These are phyloP conservation scores for Salix koriyanagi DNA, from an alignment of 345 rosid species.

Conservation along the genomic window DNA sequence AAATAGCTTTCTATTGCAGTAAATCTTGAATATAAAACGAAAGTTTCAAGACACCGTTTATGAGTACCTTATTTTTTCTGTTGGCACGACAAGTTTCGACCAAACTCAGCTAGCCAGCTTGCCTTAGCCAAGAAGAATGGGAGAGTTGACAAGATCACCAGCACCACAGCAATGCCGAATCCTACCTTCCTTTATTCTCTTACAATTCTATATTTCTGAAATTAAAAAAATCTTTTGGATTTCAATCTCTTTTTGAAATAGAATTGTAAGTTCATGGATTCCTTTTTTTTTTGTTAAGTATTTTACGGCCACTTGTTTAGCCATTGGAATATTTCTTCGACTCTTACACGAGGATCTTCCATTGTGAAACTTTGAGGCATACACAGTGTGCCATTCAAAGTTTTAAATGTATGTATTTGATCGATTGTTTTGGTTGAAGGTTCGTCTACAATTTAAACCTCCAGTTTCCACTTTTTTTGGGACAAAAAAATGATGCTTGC, in stretches of 20 bases:
- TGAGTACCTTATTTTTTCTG: constrained; percentile 35
- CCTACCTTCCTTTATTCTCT: constrained; percentile 29
- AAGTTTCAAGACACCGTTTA: neutral
- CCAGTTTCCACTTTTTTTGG: too few relatives aligned
- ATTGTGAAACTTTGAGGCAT: too few relatives aligned
- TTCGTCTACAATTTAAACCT: too few relatives aligned
- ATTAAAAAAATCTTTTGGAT: too few relatives aligned
- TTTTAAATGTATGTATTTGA: too few relatives aligned
- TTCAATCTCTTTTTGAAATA: neutral
- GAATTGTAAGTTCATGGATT: neutral
- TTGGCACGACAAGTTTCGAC: constrained; percentile 27
- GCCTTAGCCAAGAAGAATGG: constrained; percentile 35
- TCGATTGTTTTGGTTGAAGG: too few relatives aligned
- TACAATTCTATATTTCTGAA: neutral
- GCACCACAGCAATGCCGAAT: constrained; percentile 35
- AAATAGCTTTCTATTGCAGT: neutral
- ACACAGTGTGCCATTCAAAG: too few relatives aligned
- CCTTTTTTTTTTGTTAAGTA: neutral
- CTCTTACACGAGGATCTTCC: too few relatives aligned
- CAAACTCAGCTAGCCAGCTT: constrained; percentile 35
- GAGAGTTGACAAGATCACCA: constrained; percentile 35
- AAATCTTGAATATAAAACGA: neutral
- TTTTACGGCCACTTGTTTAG: neutral
- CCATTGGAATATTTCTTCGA: neutral
- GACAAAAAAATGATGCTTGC: too few relatives aligned